Evolutionary conservation across 805 yeast genomes (phyloP).

Genomic region (Helenozyma rhizophorensis): DNA sequence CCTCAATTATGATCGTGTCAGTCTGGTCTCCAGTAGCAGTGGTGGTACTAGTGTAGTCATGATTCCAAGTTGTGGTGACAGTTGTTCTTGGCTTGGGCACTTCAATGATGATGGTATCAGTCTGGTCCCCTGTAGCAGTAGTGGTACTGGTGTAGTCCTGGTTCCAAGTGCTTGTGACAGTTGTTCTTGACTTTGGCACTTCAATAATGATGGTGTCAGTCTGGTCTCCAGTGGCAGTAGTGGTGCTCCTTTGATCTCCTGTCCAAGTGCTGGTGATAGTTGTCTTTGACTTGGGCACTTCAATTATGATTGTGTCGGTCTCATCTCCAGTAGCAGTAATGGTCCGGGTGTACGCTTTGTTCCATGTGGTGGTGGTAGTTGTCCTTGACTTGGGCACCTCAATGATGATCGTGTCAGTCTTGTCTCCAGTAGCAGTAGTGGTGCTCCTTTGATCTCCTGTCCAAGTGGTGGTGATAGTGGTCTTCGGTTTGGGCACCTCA

Average conservation of each 20-base stretch:
- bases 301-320: not conserved
- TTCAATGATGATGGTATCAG: conserved; percentile 11
- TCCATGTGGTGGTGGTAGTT: not conserved
- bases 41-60: not conserved
- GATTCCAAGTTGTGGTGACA: conserved; percentile 1
- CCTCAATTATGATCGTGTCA: conserved; percentile 9
- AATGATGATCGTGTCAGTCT: no score
- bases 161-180: not conserved
- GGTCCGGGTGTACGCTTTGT: conserved; percentile 5
- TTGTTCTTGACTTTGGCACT: not conserved
- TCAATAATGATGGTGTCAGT: not conserved
- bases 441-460: not conserved
- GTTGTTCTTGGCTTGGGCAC: conserved; percentile 4
- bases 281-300: not conserved
- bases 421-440: no score
- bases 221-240: no score
- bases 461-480: conserved; percentile 7
- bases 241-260: no score
- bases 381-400: not conserved
- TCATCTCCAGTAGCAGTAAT: no score
- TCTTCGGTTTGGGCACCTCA: conserved; percentile 4
- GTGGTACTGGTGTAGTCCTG: conserved; percentile 16
- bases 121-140: conserved; percentile 14
- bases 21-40: conserved; percentile 3
- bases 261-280: not conserved